Percentiles rank a stretch among this genome's conserved stretches.
phyloP scores from a whole-genome alignment of 2,329 filamentous ascomycete genomes.

The Diaporthe capsici region DNA sequence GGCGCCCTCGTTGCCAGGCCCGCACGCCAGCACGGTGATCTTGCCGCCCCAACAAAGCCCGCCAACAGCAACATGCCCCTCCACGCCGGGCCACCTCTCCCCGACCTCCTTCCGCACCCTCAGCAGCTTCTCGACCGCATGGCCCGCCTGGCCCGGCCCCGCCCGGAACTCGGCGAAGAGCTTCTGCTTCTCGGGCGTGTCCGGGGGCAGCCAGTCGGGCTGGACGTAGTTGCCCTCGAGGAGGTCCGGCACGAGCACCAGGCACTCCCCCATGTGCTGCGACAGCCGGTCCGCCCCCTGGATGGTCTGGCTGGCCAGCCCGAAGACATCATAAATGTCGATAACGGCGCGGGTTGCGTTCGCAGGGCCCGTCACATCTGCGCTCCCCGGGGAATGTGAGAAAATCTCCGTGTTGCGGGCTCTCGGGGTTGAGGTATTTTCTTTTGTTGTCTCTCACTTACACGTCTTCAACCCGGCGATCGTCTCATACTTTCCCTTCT shows the following conservation, averaged over 20 bases:
- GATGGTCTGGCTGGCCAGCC: conserved; percentile 59
- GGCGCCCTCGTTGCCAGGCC: conserved; percentile 52
- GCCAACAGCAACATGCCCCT: conserved; percentile 58
- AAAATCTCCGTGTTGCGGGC: background rate
- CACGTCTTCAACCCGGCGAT: conserved; percentile 59
- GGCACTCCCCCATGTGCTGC: conserved; percentile 50
- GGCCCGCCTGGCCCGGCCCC: conserved; percentile 48
- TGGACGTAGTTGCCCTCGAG: conserved; percentile 55
- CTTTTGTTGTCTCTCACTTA: conserved; percentile 44
- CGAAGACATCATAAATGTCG: conserved; percentile 64
- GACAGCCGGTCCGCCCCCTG: conserved; percentile 64
- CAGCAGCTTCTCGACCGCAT: conserved; percentile 50
- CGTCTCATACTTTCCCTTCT: conserved; percentile 57
- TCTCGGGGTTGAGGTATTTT: background rate
- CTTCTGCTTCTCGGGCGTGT: conserved; percentile 60
- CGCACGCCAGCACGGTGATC: conserved; percentile 55
- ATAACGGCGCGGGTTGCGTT: conserved; percentile 56
- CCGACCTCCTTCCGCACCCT: conserved; percentile 51
- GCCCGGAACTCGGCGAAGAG: conserved; percentile 51
- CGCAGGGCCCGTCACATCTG: conserved; percentile 55
- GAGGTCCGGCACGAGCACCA: conserved; percentile 58
- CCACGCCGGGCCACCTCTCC: conserved; percentile 52
- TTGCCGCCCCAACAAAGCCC: conserved; percentile 67
- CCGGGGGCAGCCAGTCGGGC: conserved; percentile 53
- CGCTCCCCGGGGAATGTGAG: background rate